Base-by-base conservation (phyloP, 352 stramenopile species). In the Phytophthora macrochlamydospora region DNA sequence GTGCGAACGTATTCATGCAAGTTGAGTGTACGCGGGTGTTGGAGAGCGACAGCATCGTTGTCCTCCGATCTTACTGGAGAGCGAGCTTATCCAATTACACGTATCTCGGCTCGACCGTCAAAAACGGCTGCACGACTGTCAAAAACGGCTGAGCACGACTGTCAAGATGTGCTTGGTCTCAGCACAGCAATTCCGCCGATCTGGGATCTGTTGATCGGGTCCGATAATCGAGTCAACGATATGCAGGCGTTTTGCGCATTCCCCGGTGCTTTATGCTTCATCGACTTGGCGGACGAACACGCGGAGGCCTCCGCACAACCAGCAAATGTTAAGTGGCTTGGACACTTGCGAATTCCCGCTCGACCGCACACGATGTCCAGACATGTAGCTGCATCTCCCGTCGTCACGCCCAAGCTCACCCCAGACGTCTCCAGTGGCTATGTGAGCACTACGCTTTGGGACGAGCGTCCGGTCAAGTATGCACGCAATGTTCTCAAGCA, bases 401-500 rank as follows among this genome's bases (percentile, higher is more conserved):
- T 57, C 12, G 12, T 24, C 9, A 64, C 63, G 2, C 68, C 63
- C 12, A 69, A 69, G 48, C 59, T 62, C n/a, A 56, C 56, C 9
- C 46, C 68, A n/a, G 51, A 61, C 28, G 64, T 24, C 18, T 24
- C 52, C 24, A 62, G 45, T 3, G 32, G 37, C 18, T 62, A 70
- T 55, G n/a, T 51, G 37, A 73, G 52, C 56, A 64, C 64, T 1
- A 73, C 69, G 45, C 52, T 76, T 8, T 89, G 79, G 79, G 81
- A 89, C 37, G 65, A 64, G 5, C 70, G 83, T 8, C 74, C 77
- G 7, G 55, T 67, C 56, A 82, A 86, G 51, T 90, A 82, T 58
- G 71, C 79, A 55, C 78, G 78, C 33, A 78, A 90, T 35, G 48
- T 92, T 30, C 32, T 90, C 58, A 76, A 89, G 62, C 67, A 71